Conservation (phyloP, 768 basidiomycete species). For the Mrakia blollopis region DNA sequence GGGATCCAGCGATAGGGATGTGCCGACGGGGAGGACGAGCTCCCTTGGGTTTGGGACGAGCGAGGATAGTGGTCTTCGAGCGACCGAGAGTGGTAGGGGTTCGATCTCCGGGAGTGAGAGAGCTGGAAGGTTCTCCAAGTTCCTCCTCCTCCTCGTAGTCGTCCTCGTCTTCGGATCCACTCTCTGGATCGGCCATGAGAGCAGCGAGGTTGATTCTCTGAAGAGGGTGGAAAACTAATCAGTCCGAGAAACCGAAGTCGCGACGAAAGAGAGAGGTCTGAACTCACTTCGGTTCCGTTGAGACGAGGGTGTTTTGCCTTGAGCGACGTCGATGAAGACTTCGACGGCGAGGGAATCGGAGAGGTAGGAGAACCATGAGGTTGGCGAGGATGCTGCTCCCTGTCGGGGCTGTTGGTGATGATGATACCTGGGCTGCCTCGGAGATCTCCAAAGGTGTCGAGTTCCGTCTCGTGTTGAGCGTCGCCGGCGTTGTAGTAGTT, state of each 20-base stretch:
- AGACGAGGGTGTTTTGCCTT: background rate
- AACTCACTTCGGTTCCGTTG: background rate
- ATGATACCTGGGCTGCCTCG: background rate
- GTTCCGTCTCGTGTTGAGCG: background rate
- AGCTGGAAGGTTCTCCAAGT: background rate
- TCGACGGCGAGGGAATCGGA: background rate
- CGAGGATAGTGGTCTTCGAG: background rate
- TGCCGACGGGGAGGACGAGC: conserved; percentile 5
- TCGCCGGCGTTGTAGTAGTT: background rate
- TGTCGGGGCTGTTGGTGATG: background rate
- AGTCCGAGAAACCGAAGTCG: background rate
- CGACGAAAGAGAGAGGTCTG: background rate
- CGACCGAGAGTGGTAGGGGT: background rate
- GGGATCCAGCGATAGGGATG: background rate
- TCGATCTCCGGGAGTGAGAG: background rate
- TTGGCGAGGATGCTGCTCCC: background rate
- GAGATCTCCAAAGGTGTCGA: background rate
- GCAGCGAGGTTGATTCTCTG: conserved; percentile 18
- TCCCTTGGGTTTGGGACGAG: background rate
- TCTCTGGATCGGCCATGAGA: conserved; percentile 7
- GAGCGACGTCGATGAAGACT: background rate
- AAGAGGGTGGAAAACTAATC: background rate
- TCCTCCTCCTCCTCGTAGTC: background rate
- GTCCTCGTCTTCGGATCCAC: conserved; percentile 1
- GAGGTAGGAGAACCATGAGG: background rate